Evolutionary conservation across 495 filamentous ascomycete species (phyloP).

Genomic region (Penicillium flavigenum): DNA sequence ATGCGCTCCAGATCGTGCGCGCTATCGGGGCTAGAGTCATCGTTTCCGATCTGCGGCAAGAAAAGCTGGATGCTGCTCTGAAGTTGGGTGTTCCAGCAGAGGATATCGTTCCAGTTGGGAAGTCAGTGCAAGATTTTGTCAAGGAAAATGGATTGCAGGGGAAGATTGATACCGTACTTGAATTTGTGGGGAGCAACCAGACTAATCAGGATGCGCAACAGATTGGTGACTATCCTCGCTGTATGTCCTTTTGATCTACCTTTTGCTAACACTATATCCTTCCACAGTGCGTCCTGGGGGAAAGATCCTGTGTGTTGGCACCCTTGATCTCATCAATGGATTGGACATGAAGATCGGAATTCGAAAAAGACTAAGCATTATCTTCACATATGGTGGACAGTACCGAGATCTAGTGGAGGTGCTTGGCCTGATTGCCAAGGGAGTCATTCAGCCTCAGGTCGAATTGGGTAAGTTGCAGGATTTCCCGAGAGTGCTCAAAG

Average conservation of each 20-base stretch:
- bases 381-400: constrained; percentile 29
- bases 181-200: constrained; percentile 24
- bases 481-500: constrained; percentile 22
- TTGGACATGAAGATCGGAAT: constrained; percentile 29
- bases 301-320: constrained; percentile 26
- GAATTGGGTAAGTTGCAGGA: constrained; percentile 15
- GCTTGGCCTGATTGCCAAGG: constrained; percentile 20
- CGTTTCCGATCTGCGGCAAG: constrained; percentile 20
- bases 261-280: background rate
- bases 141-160: constrained; percentile 13
- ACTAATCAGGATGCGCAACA: constrained; percentile 23
- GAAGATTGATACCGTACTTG: constrained; percentile 25
- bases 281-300: constrained; percentile 19
- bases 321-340: constrained; percentile 20
- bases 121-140: constrained; percentile 17
- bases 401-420: constrained; percentile 24
- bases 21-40: constrained; percentile 23
- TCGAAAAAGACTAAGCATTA: constrained; percentile 26
- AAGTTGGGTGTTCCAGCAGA: constrained; percentile 16
- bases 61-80: constrained; percentile 21
- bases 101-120: constrained; percentile 22
- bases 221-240: constrained; percentile 12
- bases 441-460: constrained; percentile 20
- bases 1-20: constrained; percentile 24
- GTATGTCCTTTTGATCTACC: background rate